A percentile compares a stretch with the other conserved stretches of the same genome.
Conservation (phyloP, 73 alveolate species). For the Uronychia setigera region DNA sequence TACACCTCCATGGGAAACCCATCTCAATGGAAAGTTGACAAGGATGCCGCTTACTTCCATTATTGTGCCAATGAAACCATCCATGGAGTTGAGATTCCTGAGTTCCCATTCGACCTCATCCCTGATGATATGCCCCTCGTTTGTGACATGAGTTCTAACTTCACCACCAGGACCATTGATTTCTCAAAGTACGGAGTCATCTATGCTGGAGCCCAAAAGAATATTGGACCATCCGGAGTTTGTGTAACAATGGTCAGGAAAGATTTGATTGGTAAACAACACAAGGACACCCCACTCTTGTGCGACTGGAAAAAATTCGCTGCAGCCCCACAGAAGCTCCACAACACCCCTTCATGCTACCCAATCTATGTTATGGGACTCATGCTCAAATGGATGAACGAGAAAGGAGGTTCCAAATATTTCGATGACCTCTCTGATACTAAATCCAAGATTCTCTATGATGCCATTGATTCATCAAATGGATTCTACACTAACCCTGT, state of each 20-base stretch:
- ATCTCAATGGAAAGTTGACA: constrained; percentile 75
- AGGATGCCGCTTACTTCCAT: constrained; percentile 78
- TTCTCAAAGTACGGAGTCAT: constrained; percentile 78
- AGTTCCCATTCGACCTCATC: constrained; percentile 70
- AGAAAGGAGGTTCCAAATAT: constrained; percentile 66
- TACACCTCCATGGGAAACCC: constrained; percentile 71
- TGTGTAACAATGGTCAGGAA: constrained; percentile 72
- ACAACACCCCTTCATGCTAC: constrained; percentile 78
- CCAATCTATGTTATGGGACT: constrained; percentile 76
- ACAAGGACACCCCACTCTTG: constrained; percentile 66
- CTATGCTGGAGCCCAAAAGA: constrained; percentile 84
- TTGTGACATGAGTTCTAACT: constrained; percentile 77
- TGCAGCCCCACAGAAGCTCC: constrained; percentile 69
- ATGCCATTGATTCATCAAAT: constrained; percentile 67
- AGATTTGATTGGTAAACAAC: constrained; percentile 63
- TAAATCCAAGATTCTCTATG: constrained; percentile 58
- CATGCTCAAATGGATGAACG: constrained; percentile 75
- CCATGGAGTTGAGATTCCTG: constrained; percentile 84
- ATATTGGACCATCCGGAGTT: constrained; percentile 79
- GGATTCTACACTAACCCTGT: constrained; percentile 72
- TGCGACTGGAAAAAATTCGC: constrained; percentile 64
- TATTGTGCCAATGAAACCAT: constrained; percentile 90
- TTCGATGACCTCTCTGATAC: constrained; percentile 59
- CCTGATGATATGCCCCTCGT: constrained; percentile 65
- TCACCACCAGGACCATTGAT: constrained; percentile 69